Evolutionary conservation across 176 grass and related monocot genomes (phyloP).

Genomic region (Aegilops speltoides): DNA sequence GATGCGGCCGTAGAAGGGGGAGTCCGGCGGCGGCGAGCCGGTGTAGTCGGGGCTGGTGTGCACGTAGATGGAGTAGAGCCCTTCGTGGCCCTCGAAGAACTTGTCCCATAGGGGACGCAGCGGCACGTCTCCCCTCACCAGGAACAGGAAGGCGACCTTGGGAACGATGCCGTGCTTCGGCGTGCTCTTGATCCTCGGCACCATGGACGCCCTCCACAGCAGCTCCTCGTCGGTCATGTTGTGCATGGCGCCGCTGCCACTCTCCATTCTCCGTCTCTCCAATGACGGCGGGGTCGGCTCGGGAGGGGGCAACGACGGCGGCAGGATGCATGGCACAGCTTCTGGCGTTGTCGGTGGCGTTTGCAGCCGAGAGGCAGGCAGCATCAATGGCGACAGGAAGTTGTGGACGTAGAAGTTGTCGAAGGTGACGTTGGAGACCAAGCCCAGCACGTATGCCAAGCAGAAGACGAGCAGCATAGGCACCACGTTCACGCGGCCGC

Average conservation of each 20-base stretch:
- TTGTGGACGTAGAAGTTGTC: background rate
- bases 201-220: conserved; percentile 59
- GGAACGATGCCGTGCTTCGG: conserved; percentile 32
- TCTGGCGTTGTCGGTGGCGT: background rate
- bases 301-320: background rate
- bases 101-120: conserved; percentile 74
- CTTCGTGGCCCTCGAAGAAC: conserved; percentile 68
- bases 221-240: conserved; percentile 69
- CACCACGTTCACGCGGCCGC: background rate
- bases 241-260: background rate
- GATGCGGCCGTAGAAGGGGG: conserved; percentile 58
- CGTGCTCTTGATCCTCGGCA: conserved; percentile 31
- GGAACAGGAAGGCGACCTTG: conserved; percentile 83
- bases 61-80: conserved; percentile 65
- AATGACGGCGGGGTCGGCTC: background rate
- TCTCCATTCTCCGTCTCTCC: background rate
- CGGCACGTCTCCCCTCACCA: conserved; percentile 46
- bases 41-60: conserved; percentile 53
- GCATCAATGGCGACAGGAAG: background rate
- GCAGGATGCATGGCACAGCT: background rate
- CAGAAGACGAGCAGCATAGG: background rate
- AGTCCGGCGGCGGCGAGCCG: conserved; percentile 36
- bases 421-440: conserved; percentile 5
- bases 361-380: background rate
- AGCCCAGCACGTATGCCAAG: background rate